phyloP scores from a whole-genome alignment of 108 stramenopile species.

The Nitzschia palea region DNA sequence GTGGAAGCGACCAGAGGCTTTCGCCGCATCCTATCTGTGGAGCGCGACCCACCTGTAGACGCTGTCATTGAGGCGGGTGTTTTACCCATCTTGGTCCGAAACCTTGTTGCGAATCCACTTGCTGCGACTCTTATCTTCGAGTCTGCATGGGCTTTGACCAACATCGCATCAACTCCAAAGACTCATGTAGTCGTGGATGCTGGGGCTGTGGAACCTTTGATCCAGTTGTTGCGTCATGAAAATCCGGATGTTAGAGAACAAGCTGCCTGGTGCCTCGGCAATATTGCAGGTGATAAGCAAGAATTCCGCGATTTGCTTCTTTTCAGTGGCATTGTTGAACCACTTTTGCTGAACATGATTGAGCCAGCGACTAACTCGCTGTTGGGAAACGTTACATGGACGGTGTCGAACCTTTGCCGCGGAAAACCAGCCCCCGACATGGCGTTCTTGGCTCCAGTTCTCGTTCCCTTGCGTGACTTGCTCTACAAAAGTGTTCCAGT shows the following conservation, averaged over 20 bases:
- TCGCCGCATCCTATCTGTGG: slow-evolving; percentile 83
- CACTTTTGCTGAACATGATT: slow-evolving; percentile 67
- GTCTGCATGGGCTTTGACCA: slow-evolving; percentile 95
- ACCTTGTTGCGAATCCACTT: slow-evolving; percentile 45
- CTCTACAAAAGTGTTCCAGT: slow-evolving; percentile 33
- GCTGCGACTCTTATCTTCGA: slow-evolving; percentile 82
- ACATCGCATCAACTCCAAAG: slow-evolving; percentile 85
- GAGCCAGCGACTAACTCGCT: slow-evolving; percentile 71
- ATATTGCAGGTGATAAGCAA: slow-evolving; percentile 91
- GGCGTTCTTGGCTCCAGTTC: slow-evolving; percentile 44
- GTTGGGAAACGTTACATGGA: slow-evolving; percentile 86
- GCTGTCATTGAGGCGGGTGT: slow-evolving; percentile 71
- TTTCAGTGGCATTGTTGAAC: slow-evolving; percentile 48
- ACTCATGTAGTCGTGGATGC: slow-evolving; percentile 70
- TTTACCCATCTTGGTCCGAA: slow-evolving; percentile 68
- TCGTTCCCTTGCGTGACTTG: slow-evolving; percentile 42
- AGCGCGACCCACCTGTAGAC: slow-evolving; percentile 83
- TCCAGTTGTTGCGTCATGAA: slow-evolving; percentile 57
- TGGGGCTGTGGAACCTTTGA: slow-evolving; percentile 69
- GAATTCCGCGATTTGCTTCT: slow-evolving; percentile 74
- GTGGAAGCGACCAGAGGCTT: slow-evolving; percentile 60
- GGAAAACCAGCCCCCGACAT: slow-evolving; percentile 84
- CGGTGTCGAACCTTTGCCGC: slow-evolving; percentile 93
- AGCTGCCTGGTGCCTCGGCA: slow-evolving; percentile 94
- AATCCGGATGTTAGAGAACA: slow-evolving; percentile 91